These are phyloP conservation scores for Knoxdaviesia proteae DNA, from an alignment of 2,329 filamentous ascomycete species.

Conservation along the genomic window DNA sequence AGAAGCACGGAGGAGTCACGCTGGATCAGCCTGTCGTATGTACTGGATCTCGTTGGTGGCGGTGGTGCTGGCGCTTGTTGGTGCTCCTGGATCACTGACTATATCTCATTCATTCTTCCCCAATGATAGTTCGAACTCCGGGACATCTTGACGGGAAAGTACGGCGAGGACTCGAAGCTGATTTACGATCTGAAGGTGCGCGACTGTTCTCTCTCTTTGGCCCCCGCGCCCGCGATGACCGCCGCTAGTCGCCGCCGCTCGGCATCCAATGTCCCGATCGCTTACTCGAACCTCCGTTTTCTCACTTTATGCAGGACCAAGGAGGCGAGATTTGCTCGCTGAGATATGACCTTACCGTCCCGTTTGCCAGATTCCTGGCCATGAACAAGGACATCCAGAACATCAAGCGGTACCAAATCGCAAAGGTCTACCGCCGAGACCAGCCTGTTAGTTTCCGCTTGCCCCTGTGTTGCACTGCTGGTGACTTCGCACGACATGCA, in stretches of 20 bases:
- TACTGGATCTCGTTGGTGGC: neutral
- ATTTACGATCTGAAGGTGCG: slow-evolving; percentile 46
- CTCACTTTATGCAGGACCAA: slow-evolving; percentile 43
- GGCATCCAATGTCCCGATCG: too few species aligned
- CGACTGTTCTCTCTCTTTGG: neutral
- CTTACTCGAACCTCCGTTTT: too few species aligned
- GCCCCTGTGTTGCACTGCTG: too few species aligned
- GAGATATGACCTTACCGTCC: slow-evolving; percentile 73
- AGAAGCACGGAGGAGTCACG: slow-evolving; percentile 60
- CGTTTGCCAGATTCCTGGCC: slow-evolving; percentile 79
- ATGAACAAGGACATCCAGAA: slow-evolving; percentile 68
- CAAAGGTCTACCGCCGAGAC: slow-evolving; percentile 47
- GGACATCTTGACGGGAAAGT: slow-evolving; percentile 74
- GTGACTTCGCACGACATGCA: slow-evolving; percentile 11
- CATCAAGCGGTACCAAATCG: slow-evolving; percentile 90
- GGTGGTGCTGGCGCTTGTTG: too few species aligned
- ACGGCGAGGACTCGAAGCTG: slow-evolving; percentile 80
- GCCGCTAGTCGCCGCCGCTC: too few species aligned
- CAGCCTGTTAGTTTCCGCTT: slow-evolving; percentile 12
- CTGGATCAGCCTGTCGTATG: slow-evolving; percentile 51
- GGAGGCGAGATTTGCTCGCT: slow-evolving; percentile 58
- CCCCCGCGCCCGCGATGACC: too few species aligned
- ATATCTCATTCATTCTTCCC: too few species aligned
- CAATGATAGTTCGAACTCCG: slow-evolving; percentile 47
- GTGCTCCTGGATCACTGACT: too few species aligned